phyloP scores from a whole-genome alignment of 192 early-diverging fungal genomes.

The Radiomyces spectabilis region DNA sequence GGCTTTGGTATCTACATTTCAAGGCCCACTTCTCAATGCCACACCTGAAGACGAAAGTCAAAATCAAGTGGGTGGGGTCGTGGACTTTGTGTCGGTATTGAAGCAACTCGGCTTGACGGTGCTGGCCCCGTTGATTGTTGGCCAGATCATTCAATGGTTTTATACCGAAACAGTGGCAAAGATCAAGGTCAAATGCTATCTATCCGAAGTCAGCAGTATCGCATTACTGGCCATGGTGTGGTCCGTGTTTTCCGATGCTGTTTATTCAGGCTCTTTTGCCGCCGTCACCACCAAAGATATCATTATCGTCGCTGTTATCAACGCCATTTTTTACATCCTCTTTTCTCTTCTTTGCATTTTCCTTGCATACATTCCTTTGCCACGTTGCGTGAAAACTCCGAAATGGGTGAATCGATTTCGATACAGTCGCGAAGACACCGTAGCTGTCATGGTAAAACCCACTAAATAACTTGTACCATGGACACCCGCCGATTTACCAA shows the following conservation, averaged over 20 bases:
- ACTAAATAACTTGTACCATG: not conserved
- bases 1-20: slow-evolving; percentile 40
- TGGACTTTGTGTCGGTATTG: slow-evolving; percentile 47
- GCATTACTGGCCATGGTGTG: slow-evolving; percentile 60
- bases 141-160: slow-evolving; percentile 47
- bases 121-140: slow-evolving; percentile 52
- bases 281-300: slow-evolving; percentile 40
- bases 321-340: slow-evolving; percentile 39
- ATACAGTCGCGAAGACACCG: slow-evolving; percentile 45
- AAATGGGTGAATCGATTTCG: slow-evolving; percentile 14
- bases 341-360: slow-evolving; percentile 45
- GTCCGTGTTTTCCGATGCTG: slow-evolving; percentile 67
- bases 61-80: slow-evolving; percentile 7
- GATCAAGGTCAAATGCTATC: slow-evolving; percentile 39
- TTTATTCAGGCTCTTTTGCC: slow-evolving; percentile 43
- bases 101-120: slow-evolving; percentile 54
- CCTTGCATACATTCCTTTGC: slow-evolving; percentile 34
- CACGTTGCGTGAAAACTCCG: slow-evolving; percentile 8
- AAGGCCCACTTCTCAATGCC: slow-evolving; percentile 23
- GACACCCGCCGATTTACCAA: not conserved
- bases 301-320: slow-evolving; percentile 41
- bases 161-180: slow-evolving; percentile 35
- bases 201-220: slow-evolving; percentile 46
- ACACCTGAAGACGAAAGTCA: slow-evolving; percentile 11
- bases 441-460: slow-evolving; percentile 48